Evolutionary conservation across 331 rosid genomes (phyloP).

Genomic region (Pyrus hybrid): DNA sequence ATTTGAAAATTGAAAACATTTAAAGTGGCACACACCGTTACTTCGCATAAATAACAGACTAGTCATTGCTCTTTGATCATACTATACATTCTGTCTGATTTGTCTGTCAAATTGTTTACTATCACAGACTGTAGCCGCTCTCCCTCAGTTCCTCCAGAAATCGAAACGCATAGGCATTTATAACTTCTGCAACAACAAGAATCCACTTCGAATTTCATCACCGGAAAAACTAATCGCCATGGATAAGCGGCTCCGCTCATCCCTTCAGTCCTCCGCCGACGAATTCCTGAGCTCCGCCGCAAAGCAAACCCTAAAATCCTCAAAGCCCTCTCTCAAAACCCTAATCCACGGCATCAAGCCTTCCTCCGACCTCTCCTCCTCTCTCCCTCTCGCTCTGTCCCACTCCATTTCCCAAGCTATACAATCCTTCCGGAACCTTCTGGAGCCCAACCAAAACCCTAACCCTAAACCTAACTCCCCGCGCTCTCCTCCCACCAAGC

Average conservation of each 20-base stretch:
- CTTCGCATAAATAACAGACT: neutral
- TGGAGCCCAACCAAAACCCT: constrained; percentile 4
- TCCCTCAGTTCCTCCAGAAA: neutral
- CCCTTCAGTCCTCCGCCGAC: constrained; percentile 54
- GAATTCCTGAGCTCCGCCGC: constrained; percentile 50
- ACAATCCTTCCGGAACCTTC: constrained; percentile 34
- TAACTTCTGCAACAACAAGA: neutral
- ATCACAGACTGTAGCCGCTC: neutral
- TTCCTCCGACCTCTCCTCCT: constrained; percentile 44
- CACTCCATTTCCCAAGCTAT: constrained; percentile 38
- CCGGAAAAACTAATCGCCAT: constrained; percentile 1
- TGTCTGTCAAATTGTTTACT: neutral
- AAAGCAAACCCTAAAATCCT: constrained; percentile 42
- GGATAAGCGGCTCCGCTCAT: constrained; percentile 78
- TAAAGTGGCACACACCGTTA: neutral
- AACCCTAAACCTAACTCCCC: constrained; percentile 30
- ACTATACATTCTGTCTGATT: neutral
- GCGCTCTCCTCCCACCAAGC: constrained; percentile 53
- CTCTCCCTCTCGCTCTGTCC: constrained; percentile 59
- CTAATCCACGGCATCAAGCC: constrained; percentile 50
- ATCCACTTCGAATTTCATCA: neutral
- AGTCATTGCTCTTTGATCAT: neutral
- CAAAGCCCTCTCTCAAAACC: constrained; percentile 62
- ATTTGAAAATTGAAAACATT: neutral
- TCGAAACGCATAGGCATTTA: neutral